A percentile compares a stretch with the other conserved stretches of the same genome.
phyloP scores from a whole-genome alignment of 2,329 filamentous ascomycete species.

The Phaeomoniella chlamydospora region DNA sequence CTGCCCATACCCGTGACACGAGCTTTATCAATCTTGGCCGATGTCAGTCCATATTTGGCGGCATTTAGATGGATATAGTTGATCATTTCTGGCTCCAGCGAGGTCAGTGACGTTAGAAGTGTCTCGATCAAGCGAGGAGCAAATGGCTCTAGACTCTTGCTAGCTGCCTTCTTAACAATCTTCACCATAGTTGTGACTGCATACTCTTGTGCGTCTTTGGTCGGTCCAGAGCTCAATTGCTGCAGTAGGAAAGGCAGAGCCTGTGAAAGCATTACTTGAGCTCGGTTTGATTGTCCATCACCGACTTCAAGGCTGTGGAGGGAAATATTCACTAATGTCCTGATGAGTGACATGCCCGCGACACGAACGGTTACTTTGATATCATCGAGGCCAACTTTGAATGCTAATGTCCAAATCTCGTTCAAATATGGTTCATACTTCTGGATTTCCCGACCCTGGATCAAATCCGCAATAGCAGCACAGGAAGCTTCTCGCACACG shows the following conservation, averaged over 20 bases:
- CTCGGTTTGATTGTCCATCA: constrained; percentile 47
- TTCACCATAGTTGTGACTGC: constrained; percentile 72
- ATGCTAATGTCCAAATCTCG: constrained; percentile 70
- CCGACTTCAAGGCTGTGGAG: constrained; percentile 75
- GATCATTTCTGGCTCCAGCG: constrained; percentile 74
- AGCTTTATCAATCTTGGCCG: constrained; percentile 80
- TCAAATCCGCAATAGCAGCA: constrained; percentile 71
- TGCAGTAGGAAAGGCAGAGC: constrained; percentile 85
- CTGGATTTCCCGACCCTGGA: constrained; percentile 62
- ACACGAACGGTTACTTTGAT: constrained; percentile 82
- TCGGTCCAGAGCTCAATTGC: constrained; percentile 64
- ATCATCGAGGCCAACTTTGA: constrained; percentile 78
- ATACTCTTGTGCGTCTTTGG: constrained; percentile 75
- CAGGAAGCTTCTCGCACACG: constrained; percentile 85
- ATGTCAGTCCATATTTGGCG: constrained; percentile 66
- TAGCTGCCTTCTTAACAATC: constrained; percentile 72
- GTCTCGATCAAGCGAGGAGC: constrained; percentile 69
- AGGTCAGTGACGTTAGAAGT: constrained; percentile 68
- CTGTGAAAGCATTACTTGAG: constrained; percentile 67
- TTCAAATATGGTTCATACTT: constrained; percentile 75
- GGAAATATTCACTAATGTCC: constrained; percentile 69
- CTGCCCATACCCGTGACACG: constrained; percentile 67
- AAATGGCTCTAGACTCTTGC: constrained; percentile 63
- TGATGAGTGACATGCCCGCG: constrained; percentile 69
- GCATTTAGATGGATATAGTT: constrained; percentile 90